Evolutionary conservation across 2,329 filamentous ascomycete species (phyloP).

Genomic region (Fusarium piperis): DNA sequence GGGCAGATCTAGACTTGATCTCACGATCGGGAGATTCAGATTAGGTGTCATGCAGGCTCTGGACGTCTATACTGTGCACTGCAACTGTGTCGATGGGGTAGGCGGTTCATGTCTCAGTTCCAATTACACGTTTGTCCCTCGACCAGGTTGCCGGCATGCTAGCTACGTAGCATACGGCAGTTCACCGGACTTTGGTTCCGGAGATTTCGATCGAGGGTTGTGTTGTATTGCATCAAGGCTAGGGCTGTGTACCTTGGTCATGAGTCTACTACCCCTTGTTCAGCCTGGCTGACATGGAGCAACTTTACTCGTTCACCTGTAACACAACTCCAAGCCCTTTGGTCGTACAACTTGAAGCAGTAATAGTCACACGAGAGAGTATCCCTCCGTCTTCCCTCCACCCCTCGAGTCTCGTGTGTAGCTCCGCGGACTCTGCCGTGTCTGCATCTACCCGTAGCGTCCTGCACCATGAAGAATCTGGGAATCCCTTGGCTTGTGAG

Average conservation of each 20-base stretch:
- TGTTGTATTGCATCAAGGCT: neutral
- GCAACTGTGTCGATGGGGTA: neutral
- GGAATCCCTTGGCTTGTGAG: neutral
- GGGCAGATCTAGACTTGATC: neutral
- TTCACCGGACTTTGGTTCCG: neutral
- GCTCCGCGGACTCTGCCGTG: neutral
- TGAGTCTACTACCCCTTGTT: neutral
- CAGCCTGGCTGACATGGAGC: neutral
- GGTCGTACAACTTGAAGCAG: neutral
- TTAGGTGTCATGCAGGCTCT: neutral
- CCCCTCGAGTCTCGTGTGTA: neutral
- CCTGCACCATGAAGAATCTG: constrained; percentile 7
- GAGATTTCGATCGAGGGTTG: neutral
- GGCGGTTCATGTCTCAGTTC: neutral
- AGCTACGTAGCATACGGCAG: no score
- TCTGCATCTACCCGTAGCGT: constrained; percentile 16
- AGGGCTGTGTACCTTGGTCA: neutral
- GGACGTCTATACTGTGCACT: neutral
- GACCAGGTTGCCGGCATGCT: neutral
- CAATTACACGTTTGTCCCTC: neutral
- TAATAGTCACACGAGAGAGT: neutral
- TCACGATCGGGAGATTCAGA: neutral
- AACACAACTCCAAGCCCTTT: neutral
- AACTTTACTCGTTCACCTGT: neutral
- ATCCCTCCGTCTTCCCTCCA: neutral